Evolutionary conservation across 2,329 filamentous ascomycete genomes (phyloP).

Genomic region (Fonsecaea pugnacius): DNA sequence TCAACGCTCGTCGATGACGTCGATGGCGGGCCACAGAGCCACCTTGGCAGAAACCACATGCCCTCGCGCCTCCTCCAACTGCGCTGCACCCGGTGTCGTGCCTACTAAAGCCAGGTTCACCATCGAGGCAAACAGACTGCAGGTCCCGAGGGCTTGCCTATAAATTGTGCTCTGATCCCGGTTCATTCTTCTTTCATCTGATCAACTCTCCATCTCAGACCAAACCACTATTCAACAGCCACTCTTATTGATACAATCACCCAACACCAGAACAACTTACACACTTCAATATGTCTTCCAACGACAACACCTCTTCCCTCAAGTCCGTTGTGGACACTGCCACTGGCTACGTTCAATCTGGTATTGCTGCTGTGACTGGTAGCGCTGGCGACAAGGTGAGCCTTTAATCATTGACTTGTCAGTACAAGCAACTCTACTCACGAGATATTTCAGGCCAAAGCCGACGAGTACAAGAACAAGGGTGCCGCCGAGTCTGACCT

Average conservation of each 20-base stretch:
- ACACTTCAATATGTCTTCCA: constrained; percentile 27
- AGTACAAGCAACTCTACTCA: background rate
- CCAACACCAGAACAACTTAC: constrained; percentile 11
- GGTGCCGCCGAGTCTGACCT: constrained; percentile 70
- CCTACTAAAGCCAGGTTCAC: constrained; percentile 11
- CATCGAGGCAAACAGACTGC: constrained; percentile 3
- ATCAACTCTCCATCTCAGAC: background rate
- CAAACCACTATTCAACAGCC: background rate
- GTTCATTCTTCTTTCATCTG: background rate
- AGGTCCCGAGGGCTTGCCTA: constrained; percentile 5
- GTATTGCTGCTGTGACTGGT: constrained; percentile 73
- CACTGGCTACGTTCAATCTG: constrained; percentile 72
- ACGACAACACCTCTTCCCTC: constrained; percentile 67
- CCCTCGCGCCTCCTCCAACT: background rate
- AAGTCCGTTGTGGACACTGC: constrained; percentile 77
- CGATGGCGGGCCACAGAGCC: constrained; percentile 12
- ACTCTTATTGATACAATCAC: background rate
- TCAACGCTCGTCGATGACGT: constrained; percentile 10
- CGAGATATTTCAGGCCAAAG: constrained; percentile 48
- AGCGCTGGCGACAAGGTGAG: constrained; percentile 67
- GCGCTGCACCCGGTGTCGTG: background rate
- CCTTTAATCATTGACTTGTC: background rate
- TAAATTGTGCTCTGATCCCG: constrained; percentile 7
- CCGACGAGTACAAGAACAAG: constrained; percentile 67
- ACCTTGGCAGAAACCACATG: background rate